Base-by-base conservation (phyloP, 768 basidiomycete species). In the Suillus variegatus region DNA sequence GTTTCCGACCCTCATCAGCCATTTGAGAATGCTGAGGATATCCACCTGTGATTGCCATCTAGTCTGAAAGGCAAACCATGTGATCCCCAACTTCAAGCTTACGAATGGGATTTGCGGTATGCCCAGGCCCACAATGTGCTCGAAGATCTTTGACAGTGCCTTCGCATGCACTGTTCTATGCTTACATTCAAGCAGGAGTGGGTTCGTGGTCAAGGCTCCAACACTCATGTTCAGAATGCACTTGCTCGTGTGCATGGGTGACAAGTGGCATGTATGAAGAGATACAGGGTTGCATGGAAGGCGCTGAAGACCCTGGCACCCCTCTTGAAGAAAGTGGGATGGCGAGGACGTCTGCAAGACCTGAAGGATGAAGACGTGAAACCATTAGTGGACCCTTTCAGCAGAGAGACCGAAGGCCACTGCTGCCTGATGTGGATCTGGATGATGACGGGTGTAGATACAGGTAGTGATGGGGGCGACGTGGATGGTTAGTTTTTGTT, bases 51-150 rank as follows among this genome's bases (percentile, higher is more conserved):
- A 16, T 46, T 67, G 3, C 67, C 62, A 20, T 67, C 67, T 36
- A 44, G 8, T 36, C 18, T 68, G 32, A n/a, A 47, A 40, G 13
- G 36, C 22, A 35, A 36, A 22, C 56, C 56, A 14, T 36, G 60
- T 36, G 20, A 60, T 16, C 4, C 60, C 40, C 6, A 3, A 22
- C 40, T 36, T 18, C 60, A 8, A 6, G 44, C 2, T 35, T 5
- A 60, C 14, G 40, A 43, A 60, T 60, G 60, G 60, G 28, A 47
- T 18, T 40, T 68, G 32, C 57, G 57, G n/a, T 38, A 28, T n/a
- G 68, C 56, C n/a, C 67, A 68, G 40, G 67, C 67, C n/a, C 22
- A 52, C 1, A 47, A 68, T 25, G 58, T 20, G 4, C 51, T 68
- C 13, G 32, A 68, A 35, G 46, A 64, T 22, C 28, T 68, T n/a